Evolutionary conservation across 768 basidiomycete species (phyloP).

Genomic region (Collybiopsis confluens): DNA sequence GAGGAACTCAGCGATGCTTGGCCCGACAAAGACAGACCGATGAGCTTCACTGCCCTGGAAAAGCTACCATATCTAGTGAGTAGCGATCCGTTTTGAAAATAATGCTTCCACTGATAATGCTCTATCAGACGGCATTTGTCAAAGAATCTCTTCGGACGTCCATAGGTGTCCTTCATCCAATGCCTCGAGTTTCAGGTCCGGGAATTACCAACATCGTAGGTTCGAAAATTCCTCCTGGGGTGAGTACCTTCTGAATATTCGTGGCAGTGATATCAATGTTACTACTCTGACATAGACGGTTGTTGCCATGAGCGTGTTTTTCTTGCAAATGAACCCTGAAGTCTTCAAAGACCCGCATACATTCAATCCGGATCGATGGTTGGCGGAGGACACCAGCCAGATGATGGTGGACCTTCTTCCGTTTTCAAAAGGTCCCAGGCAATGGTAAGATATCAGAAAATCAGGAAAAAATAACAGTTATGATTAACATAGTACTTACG

Average conservation of each 20-base stretch:
- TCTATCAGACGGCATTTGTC: constrained; percentile 37
- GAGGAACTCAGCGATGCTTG: constrained; percentile 28
- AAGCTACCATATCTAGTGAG: constrained; percentile 34
- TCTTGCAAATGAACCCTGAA: constrained; percentile 33
- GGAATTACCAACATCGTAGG: constrained; percentile 31
- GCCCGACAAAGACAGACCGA: constrained; percentile 25
- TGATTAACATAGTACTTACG: background rate
- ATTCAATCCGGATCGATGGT: constrained; percentile 42
- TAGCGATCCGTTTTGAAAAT: background rate
- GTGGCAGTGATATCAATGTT: background rate
- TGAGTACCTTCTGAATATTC: constrained; percentile 14
- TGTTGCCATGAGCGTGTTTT: constrained; percentile 34
- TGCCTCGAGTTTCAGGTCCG: constrained; percentile 35
- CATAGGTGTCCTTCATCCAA: constrained; percentile 32
- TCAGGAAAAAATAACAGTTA: too few relatives aligned
- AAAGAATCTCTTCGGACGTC: constrained; percentile 42
- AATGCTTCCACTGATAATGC: too few relatives aligned
- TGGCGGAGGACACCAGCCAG: constrained; percentile 23
- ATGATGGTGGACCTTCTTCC: constrained; percentile 35
- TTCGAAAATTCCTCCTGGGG: constrained; percentile 30
- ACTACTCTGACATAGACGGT: constrained; percentile 32
- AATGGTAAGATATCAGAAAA: background rate
- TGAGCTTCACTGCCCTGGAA: constrained; percentile 27
- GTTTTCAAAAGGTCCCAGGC: constrained; percentile 18
- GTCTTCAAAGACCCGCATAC: constrained; percentile 35